These are phyloP conservation scores for Thuja plicata DNA, from an alignment of 83 land plant genomes.

Conservation along the genomic window DNA sequence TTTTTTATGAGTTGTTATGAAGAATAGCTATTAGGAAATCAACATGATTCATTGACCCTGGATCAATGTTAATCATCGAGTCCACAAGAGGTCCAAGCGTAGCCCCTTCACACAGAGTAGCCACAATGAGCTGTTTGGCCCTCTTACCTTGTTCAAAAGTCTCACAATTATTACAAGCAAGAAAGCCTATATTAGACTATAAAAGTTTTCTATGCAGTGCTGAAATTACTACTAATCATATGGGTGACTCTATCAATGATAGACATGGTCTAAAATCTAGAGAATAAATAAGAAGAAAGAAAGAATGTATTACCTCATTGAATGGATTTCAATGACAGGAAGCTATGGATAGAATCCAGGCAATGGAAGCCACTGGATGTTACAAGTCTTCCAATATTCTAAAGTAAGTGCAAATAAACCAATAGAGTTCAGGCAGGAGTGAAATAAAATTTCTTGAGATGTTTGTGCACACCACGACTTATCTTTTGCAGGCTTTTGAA, in stretches of 20 bases:
- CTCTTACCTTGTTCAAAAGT: background rate
- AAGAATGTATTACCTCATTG: background rate
- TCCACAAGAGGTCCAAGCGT: background rate
- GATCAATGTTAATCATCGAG: background rate
- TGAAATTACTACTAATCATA: too few species aligned
- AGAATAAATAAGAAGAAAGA: too few species aligned
- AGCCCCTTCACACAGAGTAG: background rate
- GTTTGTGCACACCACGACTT: background rate
- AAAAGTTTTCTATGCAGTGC: too few species aligned
- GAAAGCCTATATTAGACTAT: background rate
- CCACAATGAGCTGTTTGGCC: background rate
- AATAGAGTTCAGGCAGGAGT: background rate
- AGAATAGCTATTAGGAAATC: too few species aligned
- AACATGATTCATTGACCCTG: background rate
- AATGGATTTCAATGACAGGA: too few species aligned
- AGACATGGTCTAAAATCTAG: too few species aligned
- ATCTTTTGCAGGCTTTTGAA: background rate
- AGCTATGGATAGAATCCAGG: background rate
- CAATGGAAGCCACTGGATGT: background rate
- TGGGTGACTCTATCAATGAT: too few species aligned
- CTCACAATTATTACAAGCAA: background rate
- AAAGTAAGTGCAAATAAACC: background rate
- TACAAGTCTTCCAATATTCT: background rate
- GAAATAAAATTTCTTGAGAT: background rate
- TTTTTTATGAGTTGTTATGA: too few species aligned